Conservation (phyloP, 106 monocot species). For the Narthecium ossifragum region DNA sequence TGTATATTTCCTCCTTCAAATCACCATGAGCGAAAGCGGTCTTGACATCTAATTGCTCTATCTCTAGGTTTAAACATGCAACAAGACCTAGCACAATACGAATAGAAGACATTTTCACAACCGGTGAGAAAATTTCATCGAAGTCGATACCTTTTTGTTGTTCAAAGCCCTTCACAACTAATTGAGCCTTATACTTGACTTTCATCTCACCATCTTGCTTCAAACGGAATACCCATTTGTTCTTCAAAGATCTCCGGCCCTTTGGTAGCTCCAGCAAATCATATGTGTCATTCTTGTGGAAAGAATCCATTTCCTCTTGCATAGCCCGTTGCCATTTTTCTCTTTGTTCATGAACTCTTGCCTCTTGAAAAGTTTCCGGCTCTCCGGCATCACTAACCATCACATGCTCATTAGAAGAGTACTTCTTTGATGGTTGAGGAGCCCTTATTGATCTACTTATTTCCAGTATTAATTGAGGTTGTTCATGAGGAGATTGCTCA, state of each 20-base stretch:
- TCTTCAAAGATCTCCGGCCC: too few relatives aligned
- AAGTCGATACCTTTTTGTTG: too few relatives aligned
- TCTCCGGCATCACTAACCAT: neutral
- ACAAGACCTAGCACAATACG: neutral
- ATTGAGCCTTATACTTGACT: too few relatives aligned
- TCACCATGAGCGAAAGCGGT: slow-evolving; percentile 4
- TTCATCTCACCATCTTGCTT: too few relatives aligned
- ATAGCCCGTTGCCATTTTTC: too few relatives aligned
- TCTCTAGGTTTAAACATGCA: neutral
- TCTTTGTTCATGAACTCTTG: neutral
- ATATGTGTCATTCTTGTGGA: slow-evolving; percentile 1
- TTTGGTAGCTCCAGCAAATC: neutral
- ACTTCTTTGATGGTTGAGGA: neutral
- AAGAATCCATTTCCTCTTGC: neutral
- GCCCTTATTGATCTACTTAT: neutral
- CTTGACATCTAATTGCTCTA: too few relatives aligned
- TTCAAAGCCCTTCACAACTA: too few relatives aligned
- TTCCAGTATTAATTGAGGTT: neutral
- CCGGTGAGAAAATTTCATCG: too few relatives aligned
- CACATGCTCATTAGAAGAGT: neutral
- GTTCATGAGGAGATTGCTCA: neutral
- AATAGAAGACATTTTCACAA: too few relatives aligned
- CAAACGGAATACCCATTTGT: too few relatives aligned
- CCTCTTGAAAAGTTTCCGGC: neutral
- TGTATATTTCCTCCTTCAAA: slow-evolving; percentile 7